A percentile compares a stretch with the other conserved stretches of the same genome.
These are phyloP conservation scores for Rauvolfia tetraphylla DNA, from an alignment of 257 asterid genomes.

Conservation along the genomic window DNA sequence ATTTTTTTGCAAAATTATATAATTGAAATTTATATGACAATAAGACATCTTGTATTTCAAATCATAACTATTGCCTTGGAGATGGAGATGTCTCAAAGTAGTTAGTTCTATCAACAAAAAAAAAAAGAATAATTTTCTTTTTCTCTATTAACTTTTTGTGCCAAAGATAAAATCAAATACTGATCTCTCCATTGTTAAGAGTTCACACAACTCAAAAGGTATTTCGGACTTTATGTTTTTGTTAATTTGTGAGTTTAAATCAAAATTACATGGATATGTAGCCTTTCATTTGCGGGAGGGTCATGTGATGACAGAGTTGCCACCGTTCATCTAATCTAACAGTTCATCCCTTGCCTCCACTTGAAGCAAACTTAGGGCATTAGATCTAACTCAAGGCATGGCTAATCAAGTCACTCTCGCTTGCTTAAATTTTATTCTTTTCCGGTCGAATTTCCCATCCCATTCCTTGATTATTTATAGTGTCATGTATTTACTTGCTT, in stretches of 20 bases:
- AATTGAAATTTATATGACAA: no score
- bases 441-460: background rate
- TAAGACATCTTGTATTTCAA: no score
- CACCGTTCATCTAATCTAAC: background rate
- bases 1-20: no score
- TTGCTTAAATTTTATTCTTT: background rate
- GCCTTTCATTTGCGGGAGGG: slow-evolving; percentile 13
- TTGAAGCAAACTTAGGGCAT: slow-evolving; percentile 9
- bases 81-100: no score
- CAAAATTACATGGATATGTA: background rate
- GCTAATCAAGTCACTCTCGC: background rate
- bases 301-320: slow-evolving; percentile 16
- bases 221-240: background rate
- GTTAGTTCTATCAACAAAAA: no score
- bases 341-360: slow-evolving; percentile 21
- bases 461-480: background rate
- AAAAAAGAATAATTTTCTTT: no score
- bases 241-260: background rate
- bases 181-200: no score
- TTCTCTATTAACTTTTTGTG: no score
- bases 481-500: background rate
- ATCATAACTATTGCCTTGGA: no score
- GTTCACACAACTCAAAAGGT: no score
- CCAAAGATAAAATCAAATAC: no score
- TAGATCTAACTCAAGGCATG: background rate